These are phyloP conservation scores for Schrenkiella parvula DNA, from an alignment of 345 rosid species.

Conservation along the genomic window DNA sequence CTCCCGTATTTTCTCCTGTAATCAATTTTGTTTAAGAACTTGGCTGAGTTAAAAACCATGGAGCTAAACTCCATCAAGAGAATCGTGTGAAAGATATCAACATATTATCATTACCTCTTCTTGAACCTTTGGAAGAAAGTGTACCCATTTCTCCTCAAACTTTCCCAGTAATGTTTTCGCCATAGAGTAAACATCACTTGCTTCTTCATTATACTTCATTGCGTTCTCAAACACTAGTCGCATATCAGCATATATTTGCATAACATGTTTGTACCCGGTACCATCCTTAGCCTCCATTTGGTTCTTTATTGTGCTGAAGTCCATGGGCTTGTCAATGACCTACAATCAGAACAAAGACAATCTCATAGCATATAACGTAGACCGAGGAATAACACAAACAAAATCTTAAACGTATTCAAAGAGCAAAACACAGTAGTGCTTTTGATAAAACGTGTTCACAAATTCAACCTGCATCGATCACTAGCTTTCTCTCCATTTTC, in stretches of 20 bases:
- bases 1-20: conserved; percentile 64
- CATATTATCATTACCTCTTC: conserved; percentile 55
- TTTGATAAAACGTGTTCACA: background rate
- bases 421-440: background rate
- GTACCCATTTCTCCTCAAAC: conserved; percentile 89
- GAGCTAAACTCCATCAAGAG: background rate
- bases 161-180: conserved; percentile 75
- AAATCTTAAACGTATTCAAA: background rate
- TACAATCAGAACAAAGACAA: conserved; percentile 18
- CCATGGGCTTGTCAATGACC: conserved; percentile 97
- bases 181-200: conserved; percentile 68
- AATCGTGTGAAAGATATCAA: background rate
- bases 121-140: conserved; percentile 66
- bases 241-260: conserved; percentile 79
- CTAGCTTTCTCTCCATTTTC: conserved; percentile 7
- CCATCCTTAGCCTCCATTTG: conserved; percentile 89
- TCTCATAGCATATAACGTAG: background rate
- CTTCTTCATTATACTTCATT: conserved; percentile 84
- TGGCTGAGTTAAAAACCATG: conserved; percentile 3
- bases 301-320: conserved; percentile 75
- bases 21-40: conserved; percentile 2
- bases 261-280: conserved; percentile 71
- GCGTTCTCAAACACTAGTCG: conserved; percentile 85
- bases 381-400: background rate
- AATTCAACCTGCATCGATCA: conserved; percentile 4